Evolutionary conservation across 108 stramenopile genomes (phyloP).

Genomic region (Craspedostauros australis): DNA sequence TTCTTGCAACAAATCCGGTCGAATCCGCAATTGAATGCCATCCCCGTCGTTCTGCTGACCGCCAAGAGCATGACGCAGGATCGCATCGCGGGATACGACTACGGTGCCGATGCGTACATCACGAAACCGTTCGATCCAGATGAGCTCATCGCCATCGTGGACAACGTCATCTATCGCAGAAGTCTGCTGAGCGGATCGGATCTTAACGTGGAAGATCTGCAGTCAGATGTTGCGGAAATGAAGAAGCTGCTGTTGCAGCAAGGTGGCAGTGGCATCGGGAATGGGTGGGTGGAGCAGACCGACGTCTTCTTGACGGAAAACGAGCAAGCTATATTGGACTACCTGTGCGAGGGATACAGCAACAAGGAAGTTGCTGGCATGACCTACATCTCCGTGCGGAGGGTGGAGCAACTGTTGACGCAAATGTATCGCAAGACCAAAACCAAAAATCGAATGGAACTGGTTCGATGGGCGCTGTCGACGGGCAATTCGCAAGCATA

Average conservation of each 20-base stretch:
- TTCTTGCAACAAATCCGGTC: constrained; percentile 30
- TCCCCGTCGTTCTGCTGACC: constrained; percentile 78
- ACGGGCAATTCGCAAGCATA: too few species aligned
- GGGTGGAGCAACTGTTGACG: constrained; percentile 53
- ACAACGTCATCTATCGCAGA: constrained; percentile 48
- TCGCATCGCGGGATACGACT: constrained; percentile 74
- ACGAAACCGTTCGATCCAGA: constrained; percentile 88
- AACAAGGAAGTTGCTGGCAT: constrained; percentile 52
- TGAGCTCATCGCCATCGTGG: constrained; percentile 75
- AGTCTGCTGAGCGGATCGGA: constrained; percentile 25
- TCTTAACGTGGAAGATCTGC: constrained; percentile 15
- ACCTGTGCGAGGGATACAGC: constrained; percentile 36
- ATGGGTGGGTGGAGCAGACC: constrained; percentile 34
- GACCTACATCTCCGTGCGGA: constrained; percentile 23
- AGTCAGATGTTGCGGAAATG: constrained; percentile 33
- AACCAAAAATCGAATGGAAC: constrained; percentile 53
- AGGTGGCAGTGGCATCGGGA: constrained; percentile 19
- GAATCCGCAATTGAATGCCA: not conserved
- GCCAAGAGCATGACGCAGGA: constrained; percentile 78
- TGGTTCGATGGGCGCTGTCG: constrained; percentile 59
- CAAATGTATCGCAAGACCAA: constrained; percentile 60
- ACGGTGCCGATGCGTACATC: constrained; percentile 74
- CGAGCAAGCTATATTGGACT: constrained; percentile 36
- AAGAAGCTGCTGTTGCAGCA: constrained; percentile 31
- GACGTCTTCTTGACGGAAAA: constrained; percentile 35